A percentile compares a stretch with the other conserved stretches of the same genome.
These are phyloP conservation scores for Fusarium hainanense DNA, from an alignment of 2,329 filamentous ascomycete species.

Conservation along the genomic window DNA sequence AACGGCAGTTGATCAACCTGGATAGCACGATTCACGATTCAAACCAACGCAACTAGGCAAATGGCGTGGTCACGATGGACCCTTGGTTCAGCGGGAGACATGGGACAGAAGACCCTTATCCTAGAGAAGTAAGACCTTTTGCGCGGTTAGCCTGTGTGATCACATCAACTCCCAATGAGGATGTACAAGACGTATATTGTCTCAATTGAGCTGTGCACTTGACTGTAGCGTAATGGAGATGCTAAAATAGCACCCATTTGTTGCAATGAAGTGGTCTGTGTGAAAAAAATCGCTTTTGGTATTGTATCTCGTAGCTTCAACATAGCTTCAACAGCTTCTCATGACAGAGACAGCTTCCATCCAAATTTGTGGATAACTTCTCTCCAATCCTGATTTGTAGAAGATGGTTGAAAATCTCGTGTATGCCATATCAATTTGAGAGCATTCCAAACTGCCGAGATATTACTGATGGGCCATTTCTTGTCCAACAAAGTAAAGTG, in stretches of 20 bases:
- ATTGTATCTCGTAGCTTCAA: neutral
- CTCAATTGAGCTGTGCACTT: neutral
- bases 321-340: neutral
- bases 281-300: neutral
- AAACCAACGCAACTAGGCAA: neutral
- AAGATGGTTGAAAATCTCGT: constrained; percentile 23
- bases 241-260: neutral
- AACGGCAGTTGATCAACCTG: neutral
- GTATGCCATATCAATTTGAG: constrained; percentile 40
- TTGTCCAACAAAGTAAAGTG: constrained; percentile 37
- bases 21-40: neutral
- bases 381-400: constrained; percentile 39
- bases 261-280: neutral
- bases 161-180: neutral
- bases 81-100: neutral
- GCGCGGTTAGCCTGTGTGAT: neutral
- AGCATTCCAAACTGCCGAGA: constrained; percentile 40
- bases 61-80: constrained; percentile 6
- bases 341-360: constrained; percentile 37
- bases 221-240: neutral
- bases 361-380: constrained; percentile 43
- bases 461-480: constrained; percentile 43
- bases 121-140: neutral
- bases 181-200: neutral
- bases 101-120: neutral